These are phyloP conservation scores for Pelagophyceae sp. DNA, from an alignment of 352 stramenopile genomes.

Conservation along the genomic window DNA sequence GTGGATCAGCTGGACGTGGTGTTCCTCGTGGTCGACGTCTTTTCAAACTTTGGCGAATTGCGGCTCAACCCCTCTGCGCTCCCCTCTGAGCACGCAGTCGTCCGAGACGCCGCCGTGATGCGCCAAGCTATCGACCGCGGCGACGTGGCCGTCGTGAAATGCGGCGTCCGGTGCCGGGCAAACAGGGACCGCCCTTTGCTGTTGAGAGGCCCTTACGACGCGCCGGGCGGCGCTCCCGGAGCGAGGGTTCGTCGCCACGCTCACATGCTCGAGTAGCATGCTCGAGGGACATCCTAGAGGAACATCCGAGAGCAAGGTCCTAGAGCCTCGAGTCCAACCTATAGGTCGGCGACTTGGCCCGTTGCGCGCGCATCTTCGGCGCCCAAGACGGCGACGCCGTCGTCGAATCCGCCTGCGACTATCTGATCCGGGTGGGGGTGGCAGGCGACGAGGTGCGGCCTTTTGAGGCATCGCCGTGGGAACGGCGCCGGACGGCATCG, in stretches of 20 bases:
- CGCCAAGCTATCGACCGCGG: not conserved
- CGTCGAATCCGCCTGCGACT: not conserved
- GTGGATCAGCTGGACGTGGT: not conserved
- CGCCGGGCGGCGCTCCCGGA: no score
- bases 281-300: no score
- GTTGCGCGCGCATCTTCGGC: not conserved
- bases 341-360: not conserved
- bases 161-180: no score
- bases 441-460: not conserved
- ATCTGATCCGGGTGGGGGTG: not conserved
- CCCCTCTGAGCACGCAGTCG: not conserved
- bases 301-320: no score
- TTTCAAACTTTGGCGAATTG: not conserved
- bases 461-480: no score
- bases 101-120: not conserved
- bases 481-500: no score
- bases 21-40: not conserved
- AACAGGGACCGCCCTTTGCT: no score
- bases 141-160: conserved; percentile 8
- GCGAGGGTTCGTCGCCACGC: no score
- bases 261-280: no score
- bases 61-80: not conserved
- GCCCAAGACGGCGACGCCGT: not conserved
- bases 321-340: no score
- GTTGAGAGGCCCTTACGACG: no score